Base-by-base conservation (phyloP, 257 asterid species). In the Jasminum sambac region DNA sequence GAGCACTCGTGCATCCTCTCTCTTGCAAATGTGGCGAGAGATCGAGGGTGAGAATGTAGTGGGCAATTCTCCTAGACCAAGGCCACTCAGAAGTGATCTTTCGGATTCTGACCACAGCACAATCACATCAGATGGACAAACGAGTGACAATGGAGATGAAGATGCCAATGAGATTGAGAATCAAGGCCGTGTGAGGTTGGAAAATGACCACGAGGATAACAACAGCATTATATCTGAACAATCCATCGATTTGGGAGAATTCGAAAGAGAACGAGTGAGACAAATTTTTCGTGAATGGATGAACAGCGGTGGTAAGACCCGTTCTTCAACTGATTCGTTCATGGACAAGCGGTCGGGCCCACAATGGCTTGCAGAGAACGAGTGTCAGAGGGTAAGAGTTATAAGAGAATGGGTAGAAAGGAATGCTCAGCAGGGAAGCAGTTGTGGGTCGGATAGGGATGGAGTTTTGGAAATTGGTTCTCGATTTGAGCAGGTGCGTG, bases 241-340 rank as follows among this genome's bases (percentile, higher is more conserved):
- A 74, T 88, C 92, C 21, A 76, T 70, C 36, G 93, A 88, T 68
- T 74, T 91, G 78, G 97, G 96, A 66, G 93, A 86, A 70, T 80
- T 72, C 12, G 97, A 94, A 69, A 70, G 96, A 44, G 90, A 85
- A 72, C 86, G 95, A 48, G 97, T 91, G 70, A 82, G 99, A 34
- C 88, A 86, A 75, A 79, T 86, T 69, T 89, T 89, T 63, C 91
- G 64, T 55, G 96, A 88, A 74, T 89, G 99, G 99, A 85, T 74
- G 88, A 83, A 69, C 71, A 71, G 71, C 59, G 87, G 90, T 68
- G 75, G 75, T 25, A 80, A 80, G 78, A 74, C 72, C 43, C 84
- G 72, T 76, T 68, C 87, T 1, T 42, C 84, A 16, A 72, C 60
- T 75, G 81, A 52, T 26, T 82, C 79, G 8, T 66, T 36, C 11